These are phyloP conservation scores for Beta vulgaris DNA, from an alignment of 148 eudicot genomes.

Conservation along the genomic window DNA sequence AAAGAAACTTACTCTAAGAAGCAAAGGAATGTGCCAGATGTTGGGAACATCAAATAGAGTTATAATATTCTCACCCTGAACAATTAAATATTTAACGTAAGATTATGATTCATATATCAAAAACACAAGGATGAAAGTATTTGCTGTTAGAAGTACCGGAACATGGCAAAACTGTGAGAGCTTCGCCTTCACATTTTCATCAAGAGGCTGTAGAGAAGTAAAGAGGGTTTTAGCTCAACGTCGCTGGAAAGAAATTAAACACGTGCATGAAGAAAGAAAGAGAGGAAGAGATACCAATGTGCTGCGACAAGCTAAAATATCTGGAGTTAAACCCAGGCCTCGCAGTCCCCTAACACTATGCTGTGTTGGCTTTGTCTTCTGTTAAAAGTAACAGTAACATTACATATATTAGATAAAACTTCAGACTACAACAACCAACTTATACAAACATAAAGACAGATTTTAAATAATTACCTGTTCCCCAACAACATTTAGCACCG, in stretches of 20 bases:
- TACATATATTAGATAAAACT: conserved; percentile 2
- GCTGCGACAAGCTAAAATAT: conserved; percentile 94
- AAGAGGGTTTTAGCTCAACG: conserved; percentile 14
- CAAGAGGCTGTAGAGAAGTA: conserved; percentile 56
- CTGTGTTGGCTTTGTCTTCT: conserved; percentile 99
- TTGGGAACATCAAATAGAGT: conserved; percentile 89
- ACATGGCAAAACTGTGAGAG: conserved; percentile 95
- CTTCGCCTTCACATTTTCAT: conserved; percentile 69
- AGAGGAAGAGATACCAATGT: conserved; percentile 55
- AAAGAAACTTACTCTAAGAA: conserved; percentile 61
- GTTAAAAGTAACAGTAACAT: conserved; percentile 22
- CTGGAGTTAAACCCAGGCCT: conserved; percentile 79
- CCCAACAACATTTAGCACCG: conserved; percentile 87
- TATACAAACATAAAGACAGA: neutral
- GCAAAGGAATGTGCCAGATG: conserved; percentile 94
- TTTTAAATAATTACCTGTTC: conserved; percentile 65
- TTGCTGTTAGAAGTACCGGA: conserved; percentile 46
- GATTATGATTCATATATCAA: conserved; percentile 1
- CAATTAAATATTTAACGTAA: conserved; percentile 10
- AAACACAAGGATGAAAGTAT: neutral
- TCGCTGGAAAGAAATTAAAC: neutral
- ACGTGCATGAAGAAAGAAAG: neutral
- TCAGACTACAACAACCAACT: neutral
- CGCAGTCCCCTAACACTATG: conserved; percentile 93
- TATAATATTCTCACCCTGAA: conserved; percentile 68